Evolutionary conservation across 768 basidiomycete species (phyloP), one percentile per base, ranked within the genome.

Genomic region (Mycena venus): DNA sequence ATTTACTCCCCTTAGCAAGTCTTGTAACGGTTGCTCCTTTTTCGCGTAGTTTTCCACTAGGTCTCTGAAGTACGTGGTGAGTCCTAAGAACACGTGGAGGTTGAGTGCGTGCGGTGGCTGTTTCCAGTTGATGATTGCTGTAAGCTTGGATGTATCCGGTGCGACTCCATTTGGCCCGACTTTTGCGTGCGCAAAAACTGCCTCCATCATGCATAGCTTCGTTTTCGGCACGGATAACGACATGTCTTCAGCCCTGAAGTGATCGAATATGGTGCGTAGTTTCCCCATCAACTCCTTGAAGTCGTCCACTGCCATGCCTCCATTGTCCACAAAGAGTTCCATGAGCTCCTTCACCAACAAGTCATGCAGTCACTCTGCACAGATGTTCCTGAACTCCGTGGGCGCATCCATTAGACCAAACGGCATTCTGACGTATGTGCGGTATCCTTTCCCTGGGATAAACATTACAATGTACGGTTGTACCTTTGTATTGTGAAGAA

Each of bases 281-380:
- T 82, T 79, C 7, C 7, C 23, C 29, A 84, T 25, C 36, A 75
- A 70, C n/a, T 76, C 76, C 1, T 79, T 75, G 65, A 87, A 87
- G 0, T 66, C 68, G 74, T 86, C 80, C 1, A 74, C 82, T 27
- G 82, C 79, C 10, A 79, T 51, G 0, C 79, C 83, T 0, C 84
- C 81, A 67, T 88, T 82, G 40, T 88, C 85, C 0, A 87, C 82
- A n/a, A 85, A 87, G 2, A 83, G 69, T 59, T 86, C 84, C 19
- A 85, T 19, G 0, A 68, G 60, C 0, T 67, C 51, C 7, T 72
- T 56, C 7, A 78, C 75, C 2, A 83, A 56, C 0, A 84, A 34
- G 58, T 84, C 82, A 0, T 78, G 68, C 10, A 85, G 51, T 0
- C 68, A 29, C 0, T 64, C 25, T 1, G 83, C 81, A 0, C 75